Evolutionary conservation across 164 flowering plant genomes (phyloP).

Genomic region (Kalanchoe fedtschenkoi): DNA sequence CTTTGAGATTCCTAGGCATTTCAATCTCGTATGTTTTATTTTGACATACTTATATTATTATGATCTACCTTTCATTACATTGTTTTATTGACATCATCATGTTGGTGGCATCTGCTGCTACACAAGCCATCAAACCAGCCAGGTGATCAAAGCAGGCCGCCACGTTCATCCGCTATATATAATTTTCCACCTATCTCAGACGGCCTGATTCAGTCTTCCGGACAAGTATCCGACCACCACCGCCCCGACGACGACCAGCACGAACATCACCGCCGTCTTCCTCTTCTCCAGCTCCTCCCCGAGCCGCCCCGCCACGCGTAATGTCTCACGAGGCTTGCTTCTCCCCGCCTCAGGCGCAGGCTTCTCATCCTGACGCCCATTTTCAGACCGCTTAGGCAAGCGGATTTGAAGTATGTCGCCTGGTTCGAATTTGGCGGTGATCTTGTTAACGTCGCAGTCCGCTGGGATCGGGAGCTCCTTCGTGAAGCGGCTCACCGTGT

Average conservation of each 20-base stretch:
- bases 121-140: too few relatives aligned
- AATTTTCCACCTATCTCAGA: neutral
- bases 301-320: neutral
- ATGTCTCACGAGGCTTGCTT: neutral
- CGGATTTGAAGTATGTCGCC: neutral
- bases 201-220: neutral
- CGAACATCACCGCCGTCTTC: neutral
- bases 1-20: too few relatives aligned
- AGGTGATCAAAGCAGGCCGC: too few relatives aligned
- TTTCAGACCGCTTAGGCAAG: neutral
- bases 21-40: too few relatives aligned
- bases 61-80: too few relatives aligned
- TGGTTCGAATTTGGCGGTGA: slow-evolving; percentile 4
- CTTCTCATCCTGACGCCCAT: neutral
- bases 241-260: neutral
- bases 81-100: too few relatives aligned
- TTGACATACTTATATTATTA: too few relatives aligned
- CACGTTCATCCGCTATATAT: too few relatives aligned
- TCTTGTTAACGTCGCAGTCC: neutral
- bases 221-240: neutral
- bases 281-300: neutral
- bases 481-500: slow-evolving; percentile 8
- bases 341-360: neutral
- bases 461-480: slow-evolving; percentile 5
- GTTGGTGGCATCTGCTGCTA: too few relatives aligned